These are phyloP conservation scores for Geotrichum reessii DNA, from an alignment of 1,139 yeast species.

Conservation along the genomic window DNA sequence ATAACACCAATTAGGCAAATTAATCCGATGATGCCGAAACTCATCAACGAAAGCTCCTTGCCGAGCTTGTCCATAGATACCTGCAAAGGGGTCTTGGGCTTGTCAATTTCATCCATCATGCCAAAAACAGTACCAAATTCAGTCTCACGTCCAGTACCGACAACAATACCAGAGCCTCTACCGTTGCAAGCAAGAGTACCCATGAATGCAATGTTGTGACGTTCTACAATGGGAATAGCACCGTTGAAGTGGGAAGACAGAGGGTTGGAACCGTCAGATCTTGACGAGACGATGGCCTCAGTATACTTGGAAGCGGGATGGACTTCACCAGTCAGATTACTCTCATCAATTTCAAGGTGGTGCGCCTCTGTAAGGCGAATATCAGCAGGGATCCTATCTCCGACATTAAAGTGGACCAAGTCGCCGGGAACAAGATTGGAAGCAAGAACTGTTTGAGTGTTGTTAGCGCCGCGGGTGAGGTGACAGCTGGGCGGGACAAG, in stretches of 20 bases:
- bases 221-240: constrained; percentile 52
- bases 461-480: constrained; percentile 66
- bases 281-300: constrained; percentile 34
- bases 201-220: constrained; percentile 82
- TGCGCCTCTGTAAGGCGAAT: constrained; percentile 70
- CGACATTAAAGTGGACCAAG: constrained; percentile 77
- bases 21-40: constrained; percentile 78
- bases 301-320: constrained; percentile 66
- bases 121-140: constrained; percentile 87
- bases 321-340: constrained; percentile 91
- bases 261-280: constrained; percentile 30
- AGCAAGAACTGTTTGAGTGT: constrained; percentile 73
- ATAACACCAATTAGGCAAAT: constrained; percentile 81
- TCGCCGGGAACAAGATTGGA: constrained; percentile 90
- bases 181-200: constrained; percentile 95
- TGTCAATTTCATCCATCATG: constrained; percentile 90
- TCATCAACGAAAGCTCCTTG: constrained; percentile 73
- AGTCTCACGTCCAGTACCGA: constrained; percentile 80
- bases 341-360: constrained; percentile 79
- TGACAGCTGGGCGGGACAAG: constrained; percentile 93
- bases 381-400: constrained; percentile 95
- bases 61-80: constrained; percentile 92
- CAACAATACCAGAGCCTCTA: constrained; percentile 86
- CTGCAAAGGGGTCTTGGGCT: constrained; percentile 94
- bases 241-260: constrained; percentile 33